Percentiles rank a stretch among this genome's conserved stretches.
Conservation (phyloP, 2,329 filamentous ascomycete genomes). For the Sporothrix pallida region DNA sequence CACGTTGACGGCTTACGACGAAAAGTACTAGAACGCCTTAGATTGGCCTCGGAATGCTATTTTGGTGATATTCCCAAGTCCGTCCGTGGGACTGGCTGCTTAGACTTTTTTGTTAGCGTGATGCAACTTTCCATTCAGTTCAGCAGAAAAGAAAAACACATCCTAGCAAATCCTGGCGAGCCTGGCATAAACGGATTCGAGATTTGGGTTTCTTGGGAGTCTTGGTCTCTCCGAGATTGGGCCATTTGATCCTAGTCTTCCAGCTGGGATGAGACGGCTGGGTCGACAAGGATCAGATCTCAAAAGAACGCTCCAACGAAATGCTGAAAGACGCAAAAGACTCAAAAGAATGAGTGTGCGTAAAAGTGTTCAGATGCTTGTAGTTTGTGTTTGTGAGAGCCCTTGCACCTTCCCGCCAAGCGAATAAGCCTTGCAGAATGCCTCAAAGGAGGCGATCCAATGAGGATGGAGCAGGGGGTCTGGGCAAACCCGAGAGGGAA, state of each 20-base stretch:
- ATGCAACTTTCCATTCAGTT: background rate
- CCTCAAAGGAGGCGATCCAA: constrained; percentile 25
- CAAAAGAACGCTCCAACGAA: background rate
- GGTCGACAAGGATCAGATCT: background rate
- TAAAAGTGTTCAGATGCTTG: no score
- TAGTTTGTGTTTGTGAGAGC: no score
- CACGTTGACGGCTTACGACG: constrained; percentile 9
- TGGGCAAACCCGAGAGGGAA: background rate
- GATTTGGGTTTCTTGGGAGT: no score
- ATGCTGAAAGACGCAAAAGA: no score
- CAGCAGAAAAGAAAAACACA: background rate
- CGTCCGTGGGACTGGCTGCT: background rate
- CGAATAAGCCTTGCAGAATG: constrained; percentile 32
- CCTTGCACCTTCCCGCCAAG: background rate
- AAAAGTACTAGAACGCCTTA: background rate
- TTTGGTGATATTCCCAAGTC: constrained; percentile 14
- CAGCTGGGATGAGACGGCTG: background rate
- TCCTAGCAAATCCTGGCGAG: no score
- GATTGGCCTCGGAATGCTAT: background rate
- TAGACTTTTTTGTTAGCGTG: background rate
- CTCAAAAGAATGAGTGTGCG: no score
- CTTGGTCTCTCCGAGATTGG: background rate
- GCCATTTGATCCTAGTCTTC: background rate
- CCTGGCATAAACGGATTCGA: no score
- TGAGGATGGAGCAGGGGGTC: constrained; percentile 17